Conservation (phyloP, 2,329 filamentous ascomycete species). For the Aspergillus floridensis region DNA sequence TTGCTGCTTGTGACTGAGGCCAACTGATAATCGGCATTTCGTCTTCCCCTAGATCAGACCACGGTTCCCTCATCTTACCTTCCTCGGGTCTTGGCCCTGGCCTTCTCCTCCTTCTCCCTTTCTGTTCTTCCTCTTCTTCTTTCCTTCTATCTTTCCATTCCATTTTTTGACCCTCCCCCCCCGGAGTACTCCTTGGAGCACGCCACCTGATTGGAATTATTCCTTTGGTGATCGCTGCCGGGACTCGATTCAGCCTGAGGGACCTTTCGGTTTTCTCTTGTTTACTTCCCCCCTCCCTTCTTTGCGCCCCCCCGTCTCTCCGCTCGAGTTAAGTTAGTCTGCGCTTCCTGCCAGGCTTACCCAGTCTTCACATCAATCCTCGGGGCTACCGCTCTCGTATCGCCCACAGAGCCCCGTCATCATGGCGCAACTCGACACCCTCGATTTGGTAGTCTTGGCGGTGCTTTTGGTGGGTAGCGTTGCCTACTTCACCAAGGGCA, state of each 20-base stretch:
- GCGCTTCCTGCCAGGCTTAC: neutral
- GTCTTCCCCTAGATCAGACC: constrained; percentile 18
- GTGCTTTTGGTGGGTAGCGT: constrained; percentile 80
- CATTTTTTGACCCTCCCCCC: constrained; percentile 3
- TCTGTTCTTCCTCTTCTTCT: constrained; percentile 4
- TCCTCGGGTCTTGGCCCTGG: neutral
- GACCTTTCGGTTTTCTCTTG: constrained; percentile 5
- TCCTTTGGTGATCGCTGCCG: constrained; percentile 8
- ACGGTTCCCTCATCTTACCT: constrained; percentile 15
- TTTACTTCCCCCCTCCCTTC: constrained; percentile 6
- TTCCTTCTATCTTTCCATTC: constrained; percentile 4
- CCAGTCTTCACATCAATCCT: neutral
- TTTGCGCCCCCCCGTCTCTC: constrained; percentile 6
- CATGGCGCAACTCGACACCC: constrained; percentile 94
- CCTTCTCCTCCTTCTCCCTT: constrained; percentile 8
- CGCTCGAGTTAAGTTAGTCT: constrained; percentile 6
- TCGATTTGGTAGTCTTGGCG: constrained; percentile 89
- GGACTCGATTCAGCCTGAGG: constrained; percentile 8
- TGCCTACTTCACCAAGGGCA: constrained; percentile 97
- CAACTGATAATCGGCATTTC: constrained; percentile 9
- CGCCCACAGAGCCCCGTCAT: constrained; percentile 8
- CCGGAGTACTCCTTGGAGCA: constrained; percentile 4
- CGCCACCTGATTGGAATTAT: neutral
- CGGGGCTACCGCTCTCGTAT: constrained; percentile 1
- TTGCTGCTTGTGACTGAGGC: neutral